Conservation (phyloP, 257 asterid genomes). For the Marsdenia floribunda region DNA sequence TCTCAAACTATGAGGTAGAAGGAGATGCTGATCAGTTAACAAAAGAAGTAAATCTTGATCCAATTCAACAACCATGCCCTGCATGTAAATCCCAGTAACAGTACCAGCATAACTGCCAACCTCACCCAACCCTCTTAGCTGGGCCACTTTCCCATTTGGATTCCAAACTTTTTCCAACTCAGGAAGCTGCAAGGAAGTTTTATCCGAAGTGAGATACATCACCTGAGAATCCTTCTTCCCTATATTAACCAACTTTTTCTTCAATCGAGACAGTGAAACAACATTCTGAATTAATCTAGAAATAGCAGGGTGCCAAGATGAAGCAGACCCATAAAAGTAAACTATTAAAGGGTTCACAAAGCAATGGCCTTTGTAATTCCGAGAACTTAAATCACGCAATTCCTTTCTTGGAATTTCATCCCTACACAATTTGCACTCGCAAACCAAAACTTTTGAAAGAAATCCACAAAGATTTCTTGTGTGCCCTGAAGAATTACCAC, state of each 20-base stretch:
- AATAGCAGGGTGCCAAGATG: slow-evolving; percentile 76
- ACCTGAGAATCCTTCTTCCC: slow-evolving; percentile 52
- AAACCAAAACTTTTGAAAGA: slow-evolving; percentile 56
- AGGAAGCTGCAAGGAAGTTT: slow-evolving; percentile 43
- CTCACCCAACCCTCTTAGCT: slow-evolving; percentile 49
- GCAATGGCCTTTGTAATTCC: slow-evolving; percentile 33
- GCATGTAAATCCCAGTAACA: slow-evolving; percentile 70
- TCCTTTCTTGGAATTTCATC: slow-evolving; percentile 24
- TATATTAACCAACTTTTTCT: slow-evolving; percentile 54
- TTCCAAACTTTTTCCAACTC: slow-evolving; percentile 24
- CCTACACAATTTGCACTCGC: slow-evolving; percentile 58
- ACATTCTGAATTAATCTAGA: slow-evolving; percentile 40
- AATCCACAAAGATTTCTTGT: slow-evolving; percentile 44
- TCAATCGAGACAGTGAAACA: slow-evolving; percentile 48
- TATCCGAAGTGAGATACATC: slow-evolving; percentile 61
- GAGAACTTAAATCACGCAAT: slow-evolving; percentile 25
- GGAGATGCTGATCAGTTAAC: slow-evolving; percentile 56
- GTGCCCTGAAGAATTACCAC: slow-evolving; percentile 13
- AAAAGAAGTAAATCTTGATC: slow-evolving; percentile 58
- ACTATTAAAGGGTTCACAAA: slow-evolving; percentile 41
- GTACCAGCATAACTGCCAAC: slow-evolving; percentile 61
- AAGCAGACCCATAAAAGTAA: slow-evolving; percentile 56
- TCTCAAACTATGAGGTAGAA: slow-evolving; percentile 75
- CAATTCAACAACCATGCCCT: slow-evolving; percentile 83
- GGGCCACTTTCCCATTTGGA: slow-evolving; percentile 5